Evolutionary conservation across 2,329 filamentous ascomycete genomes (phyloP).

Genomic region (Rutstroemia sp.): DNA sequence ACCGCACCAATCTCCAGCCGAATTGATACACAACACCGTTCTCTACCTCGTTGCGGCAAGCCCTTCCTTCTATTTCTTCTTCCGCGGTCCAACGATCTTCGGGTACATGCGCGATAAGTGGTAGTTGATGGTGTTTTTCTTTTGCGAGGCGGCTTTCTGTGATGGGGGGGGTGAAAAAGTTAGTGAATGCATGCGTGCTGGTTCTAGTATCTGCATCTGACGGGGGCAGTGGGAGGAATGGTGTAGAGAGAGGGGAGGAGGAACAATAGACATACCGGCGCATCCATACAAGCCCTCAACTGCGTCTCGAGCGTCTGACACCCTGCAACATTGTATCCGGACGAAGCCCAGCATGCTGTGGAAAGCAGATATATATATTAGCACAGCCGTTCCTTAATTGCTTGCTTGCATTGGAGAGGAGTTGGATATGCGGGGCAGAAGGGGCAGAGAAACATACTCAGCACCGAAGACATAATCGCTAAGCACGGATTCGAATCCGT

Average conservation of each 20-base stretch:
- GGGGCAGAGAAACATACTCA: constrained; percentile 42
- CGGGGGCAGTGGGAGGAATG: no score
- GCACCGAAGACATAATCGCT: constrained; percentile 57
- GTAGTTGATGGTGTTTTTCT: constrained; percentile 84
- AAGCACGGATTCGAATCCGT: constrained; percentile 57
- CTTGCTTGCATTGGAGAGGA: no score
- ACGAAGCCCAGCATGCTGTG: constrained; percentile 76
- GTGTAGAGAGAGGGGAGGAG: not conserved
- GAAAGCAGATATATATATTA: not conserved
- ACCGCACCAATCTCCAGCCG: not conserved
- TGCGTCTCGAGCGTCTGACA: constrained; percentile 53
- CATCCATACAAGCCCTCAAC: constrained; percentile 72
- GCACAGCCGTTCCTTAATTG: not conserved
- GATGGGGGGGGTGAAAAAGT: not conserved
- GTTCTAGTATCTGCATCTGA: no score
- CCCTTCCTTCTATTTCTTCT: constrained; percentile 45
- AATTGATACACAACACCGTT: not conserved
- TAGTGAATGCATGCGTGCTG: not conserved
- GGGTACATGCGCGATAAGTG: constrained; percentile 74
- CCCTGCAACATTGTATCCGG: constrained; percentile 57
- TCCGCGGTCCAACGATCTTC: constrained; percentile 63
- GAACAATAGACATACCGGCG: constrained; percentile 46
- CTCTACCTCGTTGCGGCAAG: not conserved
- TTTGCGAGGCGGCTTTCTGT: constrained; percentile 47
- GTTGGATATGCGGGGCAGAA: constrained; percentile 4